Base-by-base conservation (phyloP, 2,329 filamentous ascomycete species). In the Fusarium sp. region DNA sequence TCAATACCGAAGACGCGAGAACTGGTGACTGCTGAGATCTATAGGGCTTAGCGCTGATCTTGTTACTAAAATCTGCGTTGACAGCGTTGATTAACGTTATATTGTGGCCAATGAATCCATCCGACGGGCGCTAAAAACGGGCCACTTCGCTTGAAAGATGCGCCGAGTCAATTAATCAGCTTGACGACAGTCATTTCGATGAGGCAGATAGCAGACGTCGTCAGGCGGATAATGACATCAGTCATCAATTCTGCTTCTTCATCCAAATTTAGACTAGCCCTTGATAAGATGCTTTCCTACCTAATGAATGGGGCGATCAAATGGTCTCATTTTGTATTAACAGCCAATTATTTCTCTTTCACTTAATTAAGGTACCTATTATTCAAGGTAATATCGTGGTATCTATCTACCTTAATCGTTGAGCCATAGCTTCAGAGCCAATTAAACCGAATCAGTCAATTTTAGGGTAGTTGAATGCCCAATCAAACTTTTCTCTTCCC, bases 11-110 rank as follows among this genome's bases (percentile, higher is more conserved):
- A 29, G n/a, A 17, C 42, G 4, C 35, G 11, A 35, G 8, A 36
- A 14, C 15, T 14, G 17, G 37, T 18, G 37, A 40, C 14, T 35
- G 6, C 17, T n/a, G 11, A 2, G 18, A 36, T 36, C 36, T 14
- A 20, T 21, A 59, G 46, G 58, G 58, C 54, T 48, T 57, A 43
- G 59, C 48, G 48, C 36, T 11, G 29, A n/a, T 17, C 18, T n/a
- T 23, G 35, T 48, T 41, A 62, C 36, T 57, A 62, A 35, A 17
- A 63, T 63, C 15, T 15, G 17, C 23, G 15, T 10, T 9, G 20
- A 4, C 31, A 62, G 31, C 59, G 59, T 62, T 62, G 21, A 23
- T 11, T 41, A 62, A 62, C 57, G 59, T 62, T 62, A 31, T 9
- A 18, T 43, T 20, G n/a, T 35, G 21, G 21, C 25, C 9, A 29